Evolutionary conservation across 2,329 filamentous ascomycete species (phyloP).

Genomic region (Arthrobotrys entomopaga): DNA sequence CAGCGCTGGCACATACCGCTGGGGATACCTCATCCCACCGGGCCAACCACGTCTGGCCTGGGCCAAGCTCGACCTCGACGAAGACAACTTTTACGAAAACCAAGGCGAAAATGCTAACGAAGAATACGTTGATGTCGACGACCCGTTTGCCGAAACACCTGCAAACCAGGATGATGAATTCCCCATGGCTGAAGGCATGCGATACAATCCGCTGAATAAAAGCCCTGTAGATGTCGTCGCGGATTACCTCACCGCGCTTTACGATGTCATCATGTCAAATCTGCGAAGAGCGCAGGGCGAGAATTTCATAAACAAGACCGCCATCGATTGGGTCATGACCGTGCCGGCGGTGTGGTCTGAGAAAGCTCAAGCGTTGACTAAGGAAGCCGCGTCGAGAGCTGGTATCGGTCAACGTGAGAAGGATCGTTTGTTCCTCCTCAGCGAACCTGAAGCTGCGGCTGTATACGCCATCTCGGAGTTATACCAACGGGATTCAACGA

Average conservation of each 20-base stretch:
- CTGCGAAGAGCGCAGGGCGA: conserved; percentile 64
- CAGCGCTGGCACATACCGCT: conserved; percentile 33
- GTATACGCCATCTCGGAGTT: conserved; percentile 57
- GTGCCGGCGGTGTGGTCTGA: conserved; percentile 72
- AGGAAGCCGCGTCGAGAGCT: conserved; percentile 62
- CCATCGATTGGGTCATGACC: conserved; percentile 69
- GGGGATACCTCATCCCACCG: conserved; percentile 41
- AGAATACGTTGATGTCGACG: conserved; percentile 42
- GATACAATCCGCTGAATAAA: conserved; percentile 54
- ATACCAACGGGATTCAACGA: conserved; percentile 37
- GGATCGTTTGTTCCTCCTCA: conserved; percentile 57
- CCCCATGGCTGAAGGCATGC: conserved; percentile 45
- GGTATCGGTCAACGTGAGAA: conserved; percentile 70
- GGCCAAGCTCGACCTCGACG: conserved; percentile 53
- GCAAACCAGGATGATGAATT: conserved; percentile 33
- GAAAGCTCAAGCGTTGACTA: conserved; percentile 67
- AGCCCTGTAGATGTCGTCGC: conserved; percentile 62
- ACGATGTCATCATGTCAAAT: conserved; percentile 65
- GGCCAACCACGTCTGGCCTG: conserved; percentile 37
- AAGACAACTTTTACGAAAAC: conserved; percentile 52
- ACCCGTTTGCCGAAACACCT: conserved; percentile 34
- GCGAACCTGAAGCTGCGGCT: conserved; percentile 60
- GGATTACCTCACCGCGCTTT: conserved; percentile 66
- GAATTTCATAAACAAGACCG: conserved; percentile 63
- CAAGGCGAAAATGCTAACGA: conserved; percentile 28